Conservation (phyloP, 768 basidiomycete genomes). For the Mycena leptocephala region DNA sequence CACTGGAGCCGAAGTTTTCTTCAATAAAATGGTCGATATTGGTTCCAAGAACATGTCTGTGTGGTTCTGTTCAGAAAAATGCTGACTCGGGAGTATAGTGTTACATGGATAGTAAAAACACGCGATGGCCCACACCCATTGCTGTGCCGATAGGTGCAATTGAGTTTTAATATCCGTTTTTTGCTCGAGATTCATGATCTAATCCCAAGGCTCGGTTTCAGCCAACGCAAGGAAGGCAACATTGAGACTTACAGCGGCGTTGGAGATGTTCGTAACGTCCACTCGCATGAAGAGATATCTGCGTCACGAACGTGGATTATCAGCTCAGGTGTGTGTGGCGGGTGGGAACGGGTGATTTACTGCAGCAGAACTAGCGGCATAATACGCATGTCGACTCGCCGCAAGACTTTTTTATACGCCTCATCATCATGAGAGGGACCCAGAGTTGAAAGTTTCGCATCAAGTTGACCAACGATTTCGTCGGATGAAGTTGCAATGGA, state of each 20-base stretch:
- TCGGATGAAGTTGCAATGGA: conserved; percentile 1
- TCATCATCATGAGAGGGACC: conserved; percentile 13
- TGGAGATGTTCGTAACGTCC: conserved; percentile 40
- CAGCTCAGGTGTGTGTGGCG: neutral
- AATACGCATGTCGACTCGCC: conserved; percentile 24
- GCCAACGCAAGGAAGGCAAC: neutral
- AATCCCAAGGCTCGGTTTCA: neutral
- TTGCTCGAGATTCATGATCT: conserved; percentile 40
- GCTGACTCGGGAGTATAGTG: neutral
- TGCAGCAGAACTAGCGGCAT: conserved; percentile 34
- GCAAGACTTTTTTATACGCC: conserved; percentile 25
- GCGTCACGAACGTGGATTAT: neutral
- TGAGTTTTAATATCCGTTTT: conserved; percentile 39
- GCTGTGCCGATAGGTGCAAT: conserved; percentile 35
- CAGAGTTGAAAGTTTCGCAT: conserved; percentile 5
- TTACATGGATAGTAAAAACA: conserved; percentile 41
- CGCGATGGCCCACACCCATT: conserved; percentile 43
- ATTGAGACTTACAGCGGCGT: conserved; percentile 30
- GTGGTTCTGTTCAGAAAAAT: neutral
- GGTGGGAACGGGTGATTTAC: conserved; percentile 22
- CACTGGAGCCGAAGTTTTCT: conserved; percentile 34
- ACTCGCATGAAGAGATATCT: conserved; percentile 42
- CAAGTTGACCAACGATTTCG: conserved; percentile 20
- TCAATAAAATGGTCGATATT: conserved; percentile 37
- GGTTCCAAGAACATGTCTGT: conserved; percentile 37